Percentiles rank a stretch among this genome's conserved stretches.
Evolutionary conservation across 805 yeast genomes (phyloP).

Genomic region (Tetrapisispora taiwanensis): DNA sequence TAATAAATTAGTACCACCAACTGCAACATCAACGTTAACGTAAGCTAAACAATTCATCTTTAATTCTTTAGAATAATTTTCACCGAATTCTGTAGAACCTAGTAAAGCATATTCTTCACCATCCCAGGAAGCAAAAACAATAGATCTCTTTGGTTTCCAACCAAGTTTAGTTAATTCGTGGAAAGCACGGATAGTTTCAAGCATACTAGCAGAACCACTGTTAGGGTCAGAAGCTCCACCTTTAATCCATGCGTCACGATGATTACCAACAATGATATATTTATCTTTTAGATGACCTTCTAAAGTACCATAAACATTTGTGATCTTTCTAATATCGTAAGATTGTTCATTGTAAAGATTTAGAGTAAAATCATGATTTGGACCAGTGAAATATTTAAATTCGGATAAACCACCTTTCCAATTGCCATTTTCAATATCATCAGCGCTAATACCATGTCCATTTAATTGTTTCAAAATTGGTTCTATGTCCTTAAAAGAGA

Average conservation of each 20-base stretch:
- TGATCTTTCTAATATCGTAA: constrained; percentile 49
- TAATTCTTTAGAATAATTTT: constrained; percentile 41
- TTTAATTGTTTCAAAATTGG: constrained; percentile 52
- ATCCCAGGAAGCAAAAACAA: constrained; percentile 76
- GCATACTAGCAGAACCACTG: constrained; percentile 63
- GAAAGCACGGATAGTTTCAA: constrained; percentile 62
- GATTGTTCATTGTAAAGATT: constrained; percentile 53
- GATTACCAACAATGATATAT: constrained; percentile 71
- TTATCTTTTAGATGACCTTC: constrained; percentile 62
- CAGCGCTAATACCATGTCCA: constrained; percentile 40
- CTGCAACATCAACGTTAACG: constrained; percentile 59
- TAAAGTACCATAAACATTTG: constrained; percentile 73
- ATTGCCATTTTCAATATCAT: constrained; percentile 31
- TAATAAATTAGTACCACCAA: constrained; percentile 42
- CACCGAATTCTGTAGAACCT: constrained; percentile 77
- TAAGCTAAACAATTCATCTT: constrained; percentile 52
- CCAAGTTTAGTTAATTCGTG: constrained; percentile 52
- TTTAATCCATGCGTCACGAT: constrained; percentile 75
- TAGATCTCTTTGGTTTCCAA: constrained; percentile 78
- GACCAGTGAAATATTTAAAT: constrained; percentile 45
- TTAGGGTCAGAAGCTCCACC: constrained; percentile 62
- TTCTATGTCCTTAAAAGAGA: constrained; percentile 49
- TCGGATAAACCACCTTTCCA: constrained; percentile 39
- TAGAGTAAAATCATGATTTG: constrained; percentile 34
- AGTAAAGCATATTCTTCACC: constrained; percentile 73